These are phyloP conservation scores for Microbotryum saponariae DNA, from an alignment of 1,284 basidiomycete species.

Conservation along the genomic window DNA sequence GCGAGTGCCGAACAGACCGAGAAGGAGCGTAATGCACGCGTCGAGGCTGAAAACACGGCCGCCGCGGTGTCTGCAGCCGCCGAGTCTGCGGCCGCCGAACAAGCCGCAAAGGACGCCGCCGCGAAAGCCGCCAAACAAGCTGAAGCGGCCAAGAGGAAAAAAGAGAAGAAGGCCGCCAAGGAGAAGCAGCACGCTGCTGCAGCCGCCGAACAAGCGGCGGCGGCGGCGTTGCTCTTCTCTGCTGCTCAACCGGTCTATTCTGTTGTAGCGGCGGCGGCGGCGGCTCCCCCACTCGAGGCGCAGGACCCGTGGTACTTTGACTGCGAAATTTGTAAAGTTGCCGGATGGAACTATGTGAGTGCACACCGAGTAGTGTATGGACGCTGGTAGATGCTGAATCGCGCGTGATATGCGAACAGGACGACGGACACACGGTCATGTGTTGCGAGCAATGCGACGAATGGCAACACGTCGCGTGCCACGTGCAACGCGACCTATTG, in stretches of 20 bases:
- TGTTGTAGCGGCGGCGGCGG: slow-evolving; percentile 2
- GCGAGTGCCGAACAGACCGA: slow-evolving; percentile 28
- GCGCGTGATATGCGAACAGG: slow-evolving; percentile 45
- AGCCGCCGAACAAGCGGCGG: slow-evolving; percentile 1
- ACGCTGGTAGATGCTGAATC: too few relatives aligned
- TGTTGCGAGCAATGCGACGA: slow-evolving; percentile 68
- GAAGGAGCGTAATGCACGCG: slow-evolving; percentile 21
- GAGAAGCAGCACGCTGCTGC: not conserved
- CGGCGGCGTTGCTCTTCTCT: slow-evolving; percentile 29
- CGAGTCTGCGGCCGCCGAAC: slow-evolving; percentile 50
- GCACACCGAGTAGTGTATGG: too few relatives aligned
- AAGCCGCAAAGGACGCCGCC: slow-evolving; percentile 50
- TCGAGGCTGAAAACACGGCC: slow-evolving; percentile 41
- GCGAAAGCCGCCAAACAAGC: slow-evolving; percentile 42
- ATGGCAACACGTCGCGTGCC: slow-evolving; percentile 50
- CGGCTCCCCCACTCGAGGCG: slow-evolving; percentile 14
- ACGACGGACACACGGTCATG: slow-evolving; percentile 65
- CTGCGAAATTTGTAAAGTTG: slow-evolving; percentile 68
- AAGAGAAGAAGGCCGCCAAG: slow-evolving; percentile 1
- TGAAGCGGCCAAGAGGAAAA: slow-evolving; percentile 7
- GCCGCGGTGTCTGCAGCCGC: slow-evolving; percentile 40
- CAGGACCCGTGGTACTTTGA: slow-evolving; percentile 69
- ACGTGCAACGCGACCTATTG: slow-evolving; percentile 36
- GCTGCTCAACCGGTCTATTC: not conserved
- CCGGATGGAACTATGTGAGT: slow-evolving; percentile 60